phyloP scores from a whole-genome alignment of 306 rosid species.

The Rubus parviflorus region DNA sequence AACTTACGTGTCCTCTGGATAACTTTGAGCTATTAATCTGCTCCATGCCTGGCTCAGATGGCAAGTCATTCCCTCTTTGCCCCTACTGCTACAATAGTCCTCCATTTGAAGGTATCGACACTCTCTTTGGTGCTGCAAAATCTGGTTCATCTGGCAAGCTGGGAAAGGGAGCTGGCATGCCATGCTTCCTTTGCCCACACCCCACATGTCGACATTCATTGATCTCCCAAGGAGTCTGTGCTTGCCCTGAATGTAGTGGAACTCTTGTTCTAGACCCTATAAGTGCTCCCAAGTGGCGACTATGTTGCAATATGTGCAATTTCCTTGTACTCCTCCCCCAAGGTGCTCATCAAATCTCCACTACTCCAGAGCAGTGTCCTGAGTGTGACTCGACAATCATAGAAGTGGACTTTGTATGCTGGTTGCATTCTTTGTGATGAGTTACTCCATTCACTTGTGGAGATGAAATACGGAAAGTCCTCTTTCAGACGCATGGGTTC shows the following conservation, averaged over 20 bases:
- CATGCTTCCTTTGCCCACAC: constrained; percentile 89
- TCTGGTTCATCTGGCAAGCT: constrained; percentile 52
- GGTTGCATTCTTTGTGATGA: constrained; percentile 95
- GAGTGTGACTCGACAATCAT: constrained; percentile 79
- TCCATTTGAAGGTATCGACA: constrained; percentile 88
- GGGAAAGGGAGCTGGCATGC: constrained; percentile 96
- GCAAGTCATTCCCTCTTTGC: constrained; percentile 86
- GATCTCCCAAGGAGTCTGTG: constrained; percentile 84
- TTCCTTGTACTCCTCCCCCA: constrained; percentile 87
- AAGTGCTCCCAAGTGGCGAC: constrained; percentile 91
- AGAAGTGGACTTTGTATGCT: constrained; percentile 83
- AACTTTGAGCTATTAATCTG: constrained; percentile 86
- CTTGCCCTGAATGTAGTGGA: constrained; percentile 95
- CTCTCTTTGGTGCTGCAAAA: constrained; percentile 56
- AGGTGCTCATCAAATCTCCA: constrained; percentile 88
- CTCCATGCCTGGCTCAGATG: constrained; percentile 87
- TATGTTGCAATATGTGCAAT: constrained; percentile 82
- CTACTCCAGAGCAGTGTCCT: constrained; percentile 63
- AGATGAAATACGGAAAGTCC: constrained; percentile 81
- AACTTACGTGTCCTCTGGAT: constrained; percentile 84
- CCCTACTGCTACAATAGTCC: constrained; percentile 97
- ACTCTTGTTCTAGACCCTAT: constrained; percentile 85
- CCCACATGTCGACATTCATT: constrained; percentile 86
- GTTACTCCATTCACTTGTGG: constrained; percentile 86
- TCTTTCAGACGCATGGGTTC: constrained; percentile 49